phyloP scores from a whole-genome alignment of 805 yeast genomes.

The Wickerhamomyces bisporus region DNA sequence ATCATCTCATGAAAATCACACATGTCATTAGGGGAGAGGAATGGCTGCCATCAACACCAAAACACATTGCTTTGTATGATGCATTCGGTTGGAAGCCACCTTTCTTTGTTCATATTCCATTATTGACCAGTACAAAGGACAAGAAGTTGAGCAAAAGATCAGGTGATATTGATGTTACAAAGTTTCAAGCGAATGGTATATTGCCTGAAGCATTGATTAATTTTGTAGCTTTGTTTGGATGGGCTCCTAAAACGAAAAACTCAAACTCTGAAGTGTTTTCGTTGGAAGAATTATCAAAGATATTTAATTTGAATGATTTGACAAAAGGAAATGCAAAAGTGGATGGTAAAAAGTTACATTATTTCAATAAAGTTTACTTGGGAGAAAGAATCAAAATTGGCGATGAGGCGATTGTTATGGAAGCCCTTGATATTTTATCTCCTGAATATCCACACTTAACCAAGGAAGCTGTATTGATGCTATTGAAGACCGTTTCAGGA shows the following conservation, averaged over 20 bases:
- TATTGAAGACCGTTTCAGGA: constrained; percentile 42
- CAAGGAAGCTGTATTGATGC: constrained; percentile 29
- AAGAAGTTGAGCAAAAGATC: constrained; percentile 83
- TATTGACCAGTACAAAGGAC: constrained; percentile 65
- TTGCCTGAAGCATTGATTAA: constrained; percentile 85
- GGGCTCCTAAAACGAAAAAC: constrained; percentile 73
- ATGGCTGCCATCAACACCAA: constrained; percentile 95
- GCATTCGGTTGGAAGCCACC: constrained; percentile 90
- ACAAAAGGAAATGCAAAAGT: constrained; percentile 95
- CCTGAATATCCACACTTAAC: constrained; percentile 16
- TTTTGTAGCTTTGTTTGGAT: constrained; percentile 86
- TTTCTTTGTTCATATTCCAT: constrained; percentile 80
- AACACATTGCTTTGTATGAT: constrained; percentile 78
- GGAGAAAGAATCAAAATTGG: constrained; percentile 34
- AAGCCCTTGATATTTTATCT: constrained; percentile 20
- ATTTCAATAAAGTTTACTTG: constrained; percentile 72
- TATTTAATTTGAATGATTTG: constrained; percentile 63
- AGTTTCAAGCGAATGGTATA: constrained; percentile 54
- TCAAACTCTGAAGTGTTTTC: constrained; percentile 48
- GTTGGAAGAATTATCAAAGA: constrained; percentile 44
- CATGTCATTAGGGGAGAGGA: constrained; percentile 98
- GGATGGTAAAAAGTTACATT: constrained; percentile 66
- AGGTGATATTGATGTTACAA: constrained; percentile 71
- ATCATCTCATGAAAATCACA: constrained; percentile 85
- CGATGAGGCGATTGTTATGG: constrained; percentile 33